Evolutionary conservation across 1,284 basidiomycete genomes (phyloP), one percentile per base, ranked within the genome.

Genomic region (Boletus sp.): DNA sequence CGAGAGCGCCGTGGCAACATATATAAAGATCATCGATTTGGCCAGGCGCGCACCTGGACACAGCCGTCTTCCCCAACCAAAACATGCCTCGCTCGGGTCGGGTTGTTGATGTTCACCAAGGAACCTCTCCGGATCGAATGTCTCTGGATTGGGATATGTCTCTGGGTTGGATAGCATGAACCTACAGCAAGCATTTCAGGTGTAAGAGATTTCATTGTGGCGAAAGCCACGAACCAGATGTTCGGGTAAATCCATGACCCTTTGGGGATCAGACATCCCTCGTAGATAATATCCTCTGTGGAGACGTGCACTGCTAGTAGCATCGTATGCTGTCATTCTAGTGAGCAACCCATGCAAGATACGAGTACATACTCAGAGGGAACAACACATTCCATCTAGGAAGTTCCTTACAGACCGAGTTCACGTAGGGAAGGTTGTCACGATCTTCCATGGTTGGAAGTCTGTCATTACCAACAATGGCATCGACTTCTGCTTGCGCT

Each of bases 31-130:
- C 0, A 49, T 50, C 5, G 35, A 20, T 1, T 52, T 47, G 0
- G 50, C 55, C 13, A 62, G 47, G 16, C 17, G 39, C 1, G 32
- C 30, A 22, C 58, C 57, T 0, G 46, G 43, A 41, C 57, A 59
- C 13, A 4, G 30, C 13, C 56, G 48, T 30, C 52, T 17, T 32
- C 44, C 36, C 27, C 17, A 45, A 8, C 44, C 36, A 14, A 45
- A 45, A 17, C 44, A 45, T 32, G 51, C 60, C 8, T 51, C 30
- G 2, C 42, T 41, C 5, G 57, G 44, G 13, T 45, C 44, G 0
- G 36, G 44, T 12, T 38, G 35, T 7, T 17, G 36, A 19, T 45
- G 4, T 2, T 38, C 36, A 7, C 44, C 29, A 14, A 45, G 27
- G 29, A 38, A 45, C 20, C 44, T 44, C 36, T 45, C 35, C 8